Conservation (phyloP, 345 rosid genomes). For the Cardamine chenopodiifolia region DNA sequence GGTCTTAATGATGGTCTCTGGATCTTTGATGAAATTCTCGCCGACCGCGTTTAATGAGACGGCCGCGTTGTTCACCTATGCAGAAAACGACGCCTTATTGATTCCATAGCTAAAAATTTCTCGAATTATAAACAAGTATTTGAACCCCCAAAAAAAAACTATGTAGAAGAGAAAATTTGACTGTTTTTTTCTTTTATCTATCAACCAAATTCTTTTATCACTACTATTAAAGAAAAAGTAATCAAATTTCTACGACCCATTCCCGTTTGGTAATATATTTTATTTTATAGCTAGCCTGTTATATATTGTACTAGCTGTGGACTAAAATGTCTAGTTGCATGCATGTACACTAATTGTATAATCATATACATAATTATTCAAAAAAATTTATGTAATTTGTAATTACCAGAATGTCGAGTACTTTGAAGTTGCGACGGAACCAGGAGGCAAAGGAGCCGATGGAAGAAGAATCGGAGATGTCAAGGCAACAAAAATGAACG, state of each 20-base stretch:
- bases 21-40: slow-evolving; percentile 66
- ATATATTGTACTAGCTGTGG: background rate
- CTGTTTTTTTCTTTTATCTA: background rate
- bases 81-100: background rate
- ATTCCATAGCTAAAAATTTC: background rate
- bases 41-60: slow-evolving; percentile 70
- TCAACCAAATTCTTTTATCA: background rate
- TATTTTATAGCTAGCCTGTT: background rate
- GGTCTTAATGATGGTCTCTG: slow-evolving; percentile 71
- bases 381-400: background rate
- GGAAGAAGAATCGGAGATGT: slow-evolving; percentile 64
- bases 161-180: background rate
- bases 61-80: slow-evolving; percentile 79
- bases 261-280: background rate
- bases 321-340: background rate
- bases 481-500: slow-evolving; percentile 57
- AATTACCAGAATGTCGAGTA: slow-evolving; percentile 51
- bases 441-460: slow-evolving; percentile 59
- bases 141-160: background rate
- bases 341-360: background rate
- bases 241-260: background rate
- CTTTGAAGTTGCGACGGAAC: slow-evolving; percentile 47
- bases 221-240: background rate
- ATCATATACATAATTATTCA: background rate
- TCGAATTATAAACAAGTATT: background rate